Evolutionary conservation across 2,329 filamentous ascomycete species (phyloP).

Genomic region (Colletotrichum theobromicola): DNA sequence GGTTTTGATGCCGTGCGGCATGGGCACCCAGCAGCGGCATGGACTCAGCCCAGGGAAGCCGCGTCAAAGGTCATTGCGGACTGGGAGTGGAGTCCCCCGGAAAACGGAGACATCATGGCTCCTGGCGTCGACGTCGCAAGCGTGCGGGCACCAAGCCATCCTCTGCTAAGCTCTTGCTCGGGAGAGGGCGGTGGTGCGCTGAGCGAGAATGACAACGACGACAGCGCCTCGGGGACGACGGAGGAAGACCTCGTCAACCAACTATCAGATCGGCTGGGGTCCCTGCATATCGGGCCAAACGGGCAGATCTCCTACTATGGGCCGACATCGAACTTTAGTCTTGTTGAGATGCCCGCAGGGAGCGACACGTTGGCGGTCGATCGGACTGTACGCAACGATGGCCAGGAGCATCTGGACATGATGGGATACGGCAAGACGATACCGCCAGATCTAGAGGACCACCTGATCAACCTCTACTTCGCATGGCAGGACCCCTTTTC

Average conservation of each 20-base stretch:
- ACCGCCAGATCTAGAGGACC: slow-evolving; percentile 15
- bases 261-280: slow-evolving; percentile 30
- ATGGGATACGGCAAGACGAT: slow-evolving; percentile 25
- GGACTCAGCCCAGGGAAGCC: neutral
- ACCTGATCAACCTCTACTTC: slow-evolving; percentile 27
- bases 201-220: slow-evolving; percentile 26
- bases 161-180: neutral
- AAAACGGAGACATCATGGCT: neutral
- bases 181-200: neutral
- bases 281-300: slow-evolving; percentile 27
- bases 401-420: slow-evolving; percentile 28
- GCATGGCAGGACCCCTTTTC: slow-evolving; percentile 28
- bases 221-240: neutral
- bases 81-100: neutral
- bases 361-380: slow-evolving; percentile 27
- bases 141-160: neutral
- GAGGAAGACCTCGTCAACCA: slow-evolving; percentile 28
- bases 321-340: slow-evolving; percentile 31
- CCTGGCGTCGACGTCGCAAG: neutral
- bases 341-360: slow-evolving; percentile 26
- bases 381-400: slow-evolving; percentile 28
- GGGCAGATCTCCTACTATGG: slow-evolving; percentile 29
- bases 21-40: neutral
- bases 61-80: neutral
- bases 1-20: neutral